Percentiles rank a stretch among this genome's conserved stretches.
Conservation (phyloP, 352 stramenopile genomes). For the Pythium oligandrum region DNA sequence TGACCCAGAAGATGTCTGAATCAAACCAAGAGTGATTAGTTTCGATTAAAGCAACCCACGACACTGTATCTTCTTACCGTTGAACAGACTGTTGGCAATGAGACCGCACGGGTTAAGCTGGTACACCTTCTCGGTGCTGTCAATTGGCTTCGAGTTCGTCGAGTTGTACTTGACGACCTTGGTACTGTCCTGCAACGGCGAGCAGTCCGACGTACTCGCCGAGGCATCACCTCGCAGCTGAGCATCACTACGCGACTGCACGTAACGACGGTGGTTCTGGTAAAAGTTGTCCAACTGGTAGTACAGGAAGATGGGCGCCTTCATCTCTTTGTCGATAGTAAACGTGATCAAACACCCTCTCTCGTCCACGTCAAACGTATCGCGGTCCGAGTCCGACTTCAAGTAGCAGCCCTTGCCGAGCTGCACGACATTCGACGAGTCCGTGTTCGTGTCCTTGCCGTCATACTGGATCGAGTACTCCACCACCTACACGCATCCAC, state of each 20-base stretch:
- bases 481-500: conserved; percentile 46
- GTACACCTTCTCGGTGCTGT: conserved; percentile 31
- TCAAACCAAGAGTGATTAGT: conserved; percentile 1
- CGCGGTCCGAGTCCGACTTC: conserved; percentile 46
- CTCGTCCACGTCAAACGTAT: conserved; percentile 52
- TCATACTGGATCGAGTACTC: conserved; percentile 90
- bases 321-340: conserved; percentile 90
- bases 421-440: conserved; percentile 53
- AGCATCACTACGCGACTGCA: conserved; percentile 85
- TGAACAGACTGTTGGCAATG: conserved; percentile 99
- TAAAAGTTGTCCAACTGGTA: conserved; percentile 99
- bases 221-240: conserved; percentile 81
- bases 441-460: conserved; percentile 40
- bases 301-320: conserved; percentile 96
- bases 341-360: conserved; percentile 85
- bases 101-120: conserved; percentile 96
- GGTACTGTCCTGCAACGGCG: conserved; percentile 54
- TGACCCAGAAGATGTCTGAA: conserved; percentile 83
- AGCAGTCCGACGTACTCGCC: conserved; percentile 70
- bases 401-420: conserved; percentile 62
- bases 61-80: conserved; percentile 62
- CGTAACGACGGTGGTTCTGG: conserved; percentile 97
- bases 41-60: not conserved
- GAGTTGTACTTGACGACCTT: conserved; percentile 73
- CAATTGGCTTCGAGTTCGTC: conserved; percentile 31